Base-by-base conservation (phyloP, 2,329 filamentous ascomycete species). In the Fusarium tanahbumbuense region DNA sequence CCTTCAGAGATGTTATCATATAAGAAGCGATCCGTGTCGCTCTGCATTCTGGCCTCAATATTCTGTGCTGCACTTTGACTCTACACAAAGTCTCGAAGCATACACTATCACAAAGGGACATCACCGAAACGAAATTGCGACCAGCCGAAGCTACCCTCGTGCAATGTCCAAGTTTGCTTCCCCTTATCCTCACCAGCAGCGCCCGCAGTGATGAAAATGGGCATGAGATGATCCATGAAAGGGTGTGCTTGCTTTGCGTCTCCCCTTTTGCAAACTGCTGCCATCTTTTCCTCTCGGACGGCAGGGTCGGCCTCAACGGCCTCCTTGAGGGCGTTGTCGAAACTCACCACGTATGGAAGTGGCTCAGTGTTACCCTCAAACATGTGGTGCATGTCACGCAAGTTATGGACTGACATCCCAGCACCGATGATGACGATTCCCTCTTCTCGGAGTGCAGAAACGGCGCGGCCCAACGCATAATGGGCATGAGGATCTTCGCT, bases 371-470 rank as follows among this genome's bases (percentile, higher is more conserved):
- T 78, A 10, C 82, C 83, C 44, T 74, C 70, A 15, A 68, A 73
- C 71, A 77, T 69, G 44, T 64, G 60, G 25, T 72, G 64, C 70
- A 82, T 81, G 16, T 92, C 87, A 2, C 87, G 83, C 37, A 92
- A 81, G 71, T 92, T 92, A 73, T 92, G 91, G 23, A 92, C 91
- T 1, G 91, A 90, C 91, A 93, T 93, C 13, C 92, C 92, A 1
- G 90, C 91, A 25, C 87, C 87, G 47, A 94, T 87, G 63, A 94
- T 89, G 50, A 91, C 83, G 54, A 93, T 84, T 20, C 87, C 87
- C 56, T 92, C 86, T 18, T 92, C 88, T 18, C 92, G 86, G 2
- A 94, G 84, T n/a, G 84, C 79, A 11, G 87, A 81, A 4, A 94
- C 82, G 3, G 91, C 91, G 60, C 87, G 83, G 2, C 92, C 92